Evolutionary conservation across 257 asterid species (phyloP).

Genomic region (Datura wrightii): DNA sequence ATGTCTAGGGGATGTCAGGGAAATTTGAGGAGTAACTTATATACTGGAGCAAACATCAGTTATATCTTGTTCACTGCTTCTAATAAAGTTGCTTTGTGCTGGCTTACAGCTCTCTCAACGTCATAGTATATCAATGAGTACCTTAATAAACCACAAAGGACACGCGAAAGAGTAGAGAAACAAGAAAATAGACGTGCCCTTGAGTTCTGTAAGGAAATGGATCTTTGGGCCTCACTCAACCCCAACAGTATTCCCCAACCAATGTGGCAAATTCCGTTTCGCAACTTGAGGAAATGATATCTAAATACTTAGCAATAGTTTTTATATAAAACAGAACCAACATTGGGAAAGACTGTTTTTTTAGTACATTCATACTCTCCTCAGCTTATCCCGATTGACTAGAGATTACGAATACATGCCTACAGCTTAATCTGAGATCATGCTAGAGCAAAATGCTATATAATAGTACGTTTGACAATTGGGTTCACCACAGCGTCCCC

Average conservation of each 20-base stretch:
- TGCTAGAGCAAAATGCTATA: background rate
- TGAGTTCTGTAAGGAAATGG: background rate
- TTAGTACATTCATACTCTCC: slow-evolving; percentile 5
- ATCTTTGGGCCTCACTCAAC: too few relatives aligned
- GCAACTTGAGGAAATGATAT: background rate
- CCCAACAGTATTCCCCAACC: too few relatives aligned
- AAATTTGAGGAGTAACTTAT: background rate
- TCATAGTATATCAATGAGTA: background rate
- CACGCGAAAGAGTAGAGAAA: background rate
- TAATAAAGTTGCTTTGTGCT: background rate
- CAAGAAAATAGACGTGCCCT: background rate
- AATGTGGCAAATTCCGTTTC: background rate
- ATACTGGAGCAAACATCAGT: background rate
- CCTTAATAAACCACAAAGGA: background rate
- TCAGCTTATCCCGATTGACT: background rate
- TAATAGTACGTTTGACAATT: background rate
- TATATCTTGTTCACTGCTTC: background rate
- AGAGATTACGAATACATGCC: background rate
- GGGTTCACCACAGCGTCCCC: background rate
- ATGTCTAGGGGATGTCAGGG: background rate
- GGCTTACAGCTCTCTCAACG: background rate
- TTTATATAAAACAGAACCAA: background rate
- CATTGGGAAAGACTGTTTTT: background rate
- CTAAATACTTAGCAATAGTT: background rate
- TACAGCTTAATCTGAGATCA: slow-evolving; percentile 15